Percentiles rank a stretch among this genome's conserved stretches.
Conservation (phyloP, 441 rosid species). For the Erysimum cheiri region DNA sequence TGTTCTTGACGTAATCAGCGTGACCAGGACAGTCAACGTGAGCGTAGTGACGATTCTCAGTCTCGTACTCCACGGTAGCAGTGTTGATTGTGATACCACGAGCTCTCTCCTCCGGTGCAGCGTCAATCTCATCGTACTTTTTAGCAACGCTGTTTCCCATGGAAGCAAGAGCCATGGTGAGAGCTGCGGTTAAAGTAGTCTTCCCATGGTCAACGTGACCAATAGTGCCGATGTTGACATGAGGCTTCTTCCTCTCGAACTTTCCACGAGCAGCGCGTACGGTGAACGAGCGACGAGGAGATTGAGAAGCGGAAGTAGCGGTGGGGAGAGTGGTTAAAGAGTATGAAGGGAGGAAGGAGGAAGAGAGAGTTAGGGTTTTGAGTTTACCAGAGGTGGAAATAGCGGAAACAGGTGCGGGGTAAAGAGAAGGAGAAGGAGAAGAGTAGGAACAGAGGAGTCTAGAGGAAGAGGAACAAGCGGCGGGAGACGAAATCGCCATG, state of each 20-base stretch:
- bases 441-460: conserved; percentile 39
- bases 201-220: conserved; percentile 99
- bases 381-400: conserved; percentile 39
- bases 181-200: conserved; percentile 92
- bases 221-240: conserved; percentile 92
- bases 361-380: conserved; percentile 46
- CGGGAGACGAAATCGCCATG: conserved; percentile 42
- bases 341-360: conserved; percentile 51
- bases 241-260: conserved; percentile 96
- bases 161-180: conserved; percentile 93
- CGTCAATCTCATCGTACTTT: conserved; percentile 95
- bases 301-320: conserved; percentile 33
- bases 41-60: conserved; percentile 89
- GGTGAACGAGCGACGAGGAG: conserved; percentile 51
- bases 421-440: conserved; percentile 39
- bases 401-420: conserved; percentile 42
- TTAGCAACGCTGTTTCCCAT: conserved; percentile 78
- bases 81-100: conserved; percentile 97
- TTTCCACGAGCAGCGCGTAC: conserved; percentile 93
- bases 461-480: conserved; percentile 42
- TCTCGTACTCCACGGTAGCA: conserved; percentile 93
- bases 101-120: conserved; percentile 98
- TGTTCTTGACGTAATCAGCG: conserved; percentile 92
- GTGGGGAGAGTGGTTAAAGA: conserved; percentile 39
- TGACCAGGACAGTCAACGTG: conserved; percentile 95